Base-by-base conservation (phyloP, 2,329 filamentous ascomycete genomes). In the Pyrenochaeta sp. region DNA sequence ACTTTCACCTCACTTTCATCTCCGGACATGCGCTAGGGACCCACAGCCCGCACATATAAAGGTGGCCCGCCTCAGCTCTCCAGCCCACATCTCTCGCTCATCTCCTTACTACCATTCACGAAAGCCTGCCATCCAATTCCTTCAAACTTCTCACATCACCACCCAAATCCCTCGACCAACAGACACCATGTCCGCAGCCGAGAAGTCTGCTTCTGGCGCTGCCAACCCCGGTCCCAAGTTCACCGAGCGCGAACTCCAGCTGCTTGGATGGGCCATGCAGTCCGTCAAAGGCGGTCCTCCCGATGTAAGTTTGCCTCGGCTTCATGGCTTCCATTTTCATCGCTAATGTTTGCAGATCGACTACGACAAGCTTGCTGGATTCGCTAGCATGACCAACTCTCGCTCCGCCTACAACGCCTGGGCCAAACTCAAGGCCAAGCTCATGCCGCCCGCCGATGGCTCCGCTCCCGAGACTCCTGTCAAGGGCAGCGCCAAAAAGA, bases 321-420 rank as follows among this genome's bases (percentile, higher is more conserved):
- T 7, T 3, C 29, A n/a, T n/a, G n/a, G n/a, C n/a, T n/a, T 4
- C 18, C 10, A 2, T 27, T 7, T 7, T 17, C 17, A 27, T 27
- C n/a, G 38, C 40, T 56, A 5, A 61, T 32, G 34, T 7, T 3
- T 3, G 10, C 14, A 72, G 69, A 60, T 72, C 41, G 69, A 72
- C 52, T 68, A 67, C 51, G 60, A 64, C 3, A 69, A 65, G 52
- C 65, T 72, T 13, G 69, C 69, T 6, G 30, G 4, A 3, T 63
- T 68, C 26, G 64, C 67, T 22, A 55, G 64, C 35, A 72, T 72
- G 69, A 45, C 55, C 51, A 71, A 72, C 44, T 60, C 60, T 6
- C 61, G 67, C 37, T 72, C 69, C 19, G 69, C 69, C 9, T 46
- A 58, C 48, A 72, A 72, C 35, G 67, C 69, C 21, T 72, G 68